Evolutionary conservation across 2,329 filamentous ascomycete species (phyloP).

Genomic region (Furcasterigmium sp.): DNA sequence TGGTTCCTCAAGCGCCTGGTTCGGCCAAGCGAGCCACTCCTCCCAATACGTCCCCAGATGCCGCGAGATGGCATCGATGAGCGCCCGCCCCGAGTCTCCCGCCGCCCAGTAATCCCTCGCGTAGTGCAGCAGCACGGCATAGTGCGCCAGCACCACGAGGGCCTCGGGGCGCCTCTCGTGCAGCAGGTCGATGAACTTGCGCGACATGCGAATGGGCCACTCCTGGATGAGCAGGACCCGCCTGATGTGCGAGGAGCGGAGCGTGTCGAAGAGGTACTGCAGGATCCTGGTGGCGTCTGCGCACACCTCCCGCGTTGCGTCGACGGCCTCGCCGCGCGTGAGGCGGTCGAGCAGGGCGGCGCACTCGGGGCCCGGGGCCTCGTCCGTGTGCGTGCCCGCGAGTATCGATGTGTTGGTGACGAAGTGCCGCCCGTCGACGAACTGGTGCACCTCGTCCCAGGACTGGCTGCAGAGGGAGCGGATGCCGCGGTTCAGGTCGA

Average conservation of each 20-base stretch:
- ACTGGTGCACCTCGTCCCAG: too few species aligned
- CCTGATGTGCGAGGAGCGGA: slow-evolving; percentile 6
- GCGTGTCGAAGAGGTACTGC: slow-evolving; percentile 23
- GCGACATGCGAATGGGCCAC: slow-evolving; percentile 28
- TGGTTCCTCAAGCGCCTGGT: slow-evolving; percentile 2
- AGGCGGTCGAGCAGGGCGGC: slow-evolving; percentile 16
- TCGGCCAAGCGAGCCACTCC: slow-evolving; percentile 17
- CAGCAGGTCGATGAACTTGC: slow-evolving; percentile 28
- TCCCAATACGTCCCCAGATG: slow-evolving; percentile 24
- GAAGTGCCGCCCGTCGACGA: too few species aligned
- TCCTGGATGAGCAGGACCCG: slow-evolving; percentile 16
- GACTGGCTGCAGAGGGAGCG: slow-evolving; percentile 18
- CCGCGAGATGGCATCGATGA: slow-evolving; percentile 18
- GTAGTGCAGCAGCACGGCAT: slow-evolving; percentile 33
- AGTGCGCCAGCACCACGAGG: slow-evolving; percentile 31
- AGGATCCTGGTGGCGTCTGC: slow-evolving; percentile 17
- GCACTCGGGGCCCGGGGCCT: slow-evolving; percentile 15
- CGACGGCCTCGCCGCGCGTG: slow-evolving; percentile 6
- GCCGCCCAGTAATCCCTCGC: slow-evolving; percentile 27
- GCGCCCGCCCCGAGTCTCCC: slow-evolving; percentile 19
- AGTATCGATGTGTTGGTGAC: too few species aligned
- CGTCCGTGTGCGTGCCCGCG: background rate
- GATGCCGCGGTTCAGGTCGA: slow-evolving; percentile 36
- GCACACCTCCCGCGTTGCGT: slow-evolving; percentile 14
- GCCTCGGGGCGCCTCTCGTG: slow-evolving; percentile 31